Conservation (phyloP, 805 yeast genomes). For the Lipomyces lipofer region DNA sequence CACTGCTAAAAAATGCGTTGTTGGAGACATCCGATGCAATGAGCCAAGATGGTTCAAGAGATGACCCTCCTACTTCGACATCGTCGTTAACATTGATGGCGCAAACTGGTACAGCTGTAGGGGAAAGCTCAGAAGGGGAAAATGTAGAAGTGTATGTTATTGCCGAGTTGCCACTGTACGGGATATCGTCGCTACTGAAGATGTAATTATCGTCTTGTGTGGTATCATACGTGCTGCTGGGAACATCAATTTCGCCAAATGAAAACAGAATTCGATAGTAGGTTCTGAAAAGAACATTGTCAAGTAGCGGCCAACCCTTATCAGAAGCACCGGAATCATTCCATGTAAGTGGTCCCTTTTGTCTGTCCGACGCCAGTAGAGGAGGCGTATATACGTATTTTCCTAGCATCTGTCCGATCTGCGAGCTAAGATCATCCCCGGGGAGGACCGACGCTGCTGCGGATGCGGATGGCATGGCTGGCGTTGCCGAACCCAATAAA, state of each 20-base stretch:
- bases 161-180: conserved; percentile 8
- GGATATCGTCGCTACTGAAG: conserved; percentile 16
- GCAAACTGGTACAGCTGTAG: conserved; percentile 10
- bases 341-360: conserved; percentile 12
- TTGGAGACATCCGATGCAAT: conserved; percentile 44
- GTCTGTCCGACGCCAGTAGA: conserved; percentile 8
- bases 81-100: background rate
- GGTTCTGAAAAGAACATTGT: conserved; percentile 12
- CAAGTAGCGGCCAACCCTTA: conserved; percentile 25
- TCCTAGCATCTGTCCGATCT: conserved; percentile 3
- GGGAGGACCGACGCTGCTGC: background rate
- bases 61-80: conserved; percentile 4
- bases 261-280: conserved; percentile 23
- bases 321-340: conserved; percentile 17
- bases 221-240: conserved; percentile 6
- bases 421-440: background rate
- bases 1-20: conserved; percentile 43
- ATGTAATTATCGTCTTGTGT: conserved; percentile 6
- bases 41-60: conserved; percentile 40
- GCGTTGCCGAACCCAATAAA: background rate
- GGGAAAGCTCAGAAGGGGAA: conserved; percentile 6
- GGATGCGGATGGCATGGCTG: background rate
- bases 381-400: conserved; percentile 22
- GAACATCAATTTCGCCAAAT: conserved; percentile 19
- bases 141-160: conserved; percentile 3